Base-by-base conservation (phyloP, 768 basidiomycete genomes). In the Phaffia tasmanica region DNA sequence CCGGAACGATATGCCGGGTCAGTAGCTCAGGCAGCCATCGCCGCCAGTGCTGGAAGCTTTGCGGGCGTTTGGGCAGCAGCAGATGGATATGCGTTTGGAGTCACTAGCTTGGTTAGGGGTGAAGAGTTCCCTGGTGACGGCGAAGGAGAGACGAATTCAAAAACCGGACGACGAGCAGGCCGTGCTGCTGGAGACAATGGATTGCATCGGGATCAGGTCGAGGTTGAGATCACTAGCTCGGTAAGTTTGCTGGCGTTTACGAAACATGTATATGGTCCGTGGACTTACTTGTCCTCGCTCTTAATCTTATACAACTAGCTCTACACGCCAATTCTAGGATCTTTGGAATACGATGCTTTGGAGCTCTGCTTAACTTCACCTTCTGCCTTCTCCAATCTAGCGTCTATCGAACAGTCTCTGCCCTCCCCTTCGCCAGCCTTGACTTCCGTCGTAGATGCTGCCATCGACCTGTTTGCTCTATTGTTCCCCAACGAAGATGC, bases 51-150 rank as follows among this genome's bases (percentile, higher is more conserved):
- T 0, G 93, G 92, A 0, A 79, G 83, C 0, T 93, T 95, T 75
- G 85, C 84, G 2, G 83, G 82, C 18, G 81, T 99, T 16, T 98
- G 94, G 94, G 83, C 86, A 64, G 82, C 83, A 64, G 80, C 81
- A 1, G 94, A 98, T 75, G 89, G 90, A 6, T 94, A 91, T 76
- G 93, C 85, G 0, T 92, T 89, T 76, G 94, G 94, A 0, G 85
- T 95, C 1, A 89, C 89, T 3, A 86, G 81, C 53, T 77, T 85
- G 29, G 61, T 71, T 14, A 9, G 9, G 0, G 71, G 51, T 15
- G 70, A 68, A n/a, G 70, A 70, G 27, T 69, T 58, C 14, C 67
- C 67, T 9, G 32, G 47, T 64, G 83, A 83, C 63, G 80, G 82
- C 1, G 93, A 97, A 74, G 89, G 89, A 5, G 93, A 89, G 76